phyloP scores from a whole-genome alignment of 2,329 filamentous ascomycete species.

The Stylonectria norvegica region DNA sequence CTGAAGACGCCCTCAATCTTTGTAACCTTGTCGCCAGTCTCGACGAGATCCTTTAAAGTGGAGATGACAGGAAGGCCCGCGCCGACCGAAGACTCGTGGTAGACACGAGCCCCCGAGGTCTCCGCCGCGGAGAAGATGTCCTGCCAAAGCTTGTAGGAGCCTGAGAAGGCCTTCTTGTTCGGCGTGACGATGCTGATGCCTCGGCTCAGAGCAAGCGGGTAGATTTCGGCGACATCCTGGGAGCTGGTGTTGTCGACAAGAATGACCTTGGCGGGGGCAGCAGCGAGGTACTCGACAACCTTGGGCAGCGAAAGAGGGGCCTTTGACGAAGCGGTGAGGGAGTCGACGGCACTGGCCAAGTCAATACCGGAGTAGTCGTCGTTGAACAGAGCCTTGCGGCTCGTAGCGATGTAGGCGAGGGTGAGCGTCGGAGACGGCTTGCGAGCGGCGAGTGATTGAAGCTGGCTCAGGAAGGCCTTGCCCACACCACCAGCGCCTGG shows the following conservation, averaged over 20 bases:
- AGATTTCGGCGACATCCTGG: conserved; percentile 76
- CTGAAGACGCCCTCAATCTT: conserved; percentile 97
- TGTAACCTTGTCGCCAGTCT: conserved; percentile 86
- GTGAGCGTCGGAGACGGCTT: conserved; percentile 67
- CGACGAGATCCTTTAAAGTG: conserved; percentile 88
- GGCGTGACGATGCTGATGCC: conserved; percentile 92
- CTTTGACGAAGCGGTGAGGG: conserved; percentile 61
- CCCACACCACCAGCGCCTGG: conserved; percentile 89
- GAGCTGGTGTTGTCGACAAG: conserved; percentile 96
- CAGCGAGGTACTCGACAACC: conserved; percentile 72
- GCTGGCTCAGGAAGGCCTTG: conserved; percentile 82
- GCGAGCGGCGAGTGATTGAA: conserved; percentile 63
- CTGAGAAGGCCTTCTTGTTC: conserved; percentile 97
- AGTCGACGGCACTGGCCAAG: conserved; percentile 57
- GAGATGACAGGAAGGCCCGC: conserved; percentile 92
- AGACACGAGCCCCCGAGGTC: conserved; percentile 73
- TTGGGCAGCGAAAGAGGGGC: conserved; percentile 65
- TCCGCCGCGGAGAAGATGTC: conserved; percentile 76
- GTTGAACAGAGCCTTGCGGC: conserved; percentile 76
- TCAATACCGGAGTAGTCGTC: conserved; percentile 66
- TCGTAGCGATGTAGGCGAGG: conserved; percentile 82
- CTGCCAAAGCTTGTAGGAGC: conserved; percentile 76
- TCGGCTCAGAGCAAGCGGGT: conserved; percentile 74
- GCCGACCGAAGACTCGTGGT: conserved; percentile 93
- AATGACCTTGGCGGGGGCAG: conserved; percentile 73